These are phyloP conservation scores for Fragaria vesca DNA, from an alignment of 306 rosid genomes.

Conservation along the genomic window DNA sequence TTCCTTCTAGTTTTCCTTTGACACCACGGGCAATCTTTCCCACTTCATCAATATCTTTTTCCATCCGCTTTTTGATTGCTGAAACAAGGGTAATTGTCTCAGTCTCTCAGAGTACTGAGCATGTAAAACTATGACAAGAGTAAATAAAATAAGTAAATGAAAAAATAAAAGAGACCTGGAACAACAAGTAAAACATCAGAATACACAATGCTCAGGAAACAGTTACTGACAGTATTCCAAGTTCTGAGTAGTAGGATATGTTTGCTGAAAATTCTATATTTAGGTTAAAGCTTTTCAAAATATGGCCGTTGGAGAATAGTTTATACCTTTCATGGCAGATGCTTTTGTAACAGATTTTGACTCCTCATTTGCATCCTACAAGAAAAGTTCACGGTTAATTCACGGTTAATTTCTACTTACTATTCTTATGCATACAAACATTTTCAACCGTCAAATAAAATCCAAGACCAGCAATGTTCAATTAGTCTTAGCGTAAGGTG, in stretches of 20 bases:
- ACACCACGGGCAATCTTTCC: conserved; percentile 83
- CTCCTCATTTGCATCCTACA: conserved; percentile 82
- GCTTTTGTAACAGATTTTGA: conserved; percentile 91
- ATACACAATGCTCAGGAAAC: conserved; percentile 6
- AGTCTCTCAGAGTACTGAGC: neutral
- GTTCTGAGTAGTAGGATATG: neutral
- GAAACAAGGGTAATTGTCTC: conserved; percentile 26
- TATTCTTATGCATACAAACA: neutral
- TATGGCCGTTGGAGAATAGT: conserved; percentile 1
- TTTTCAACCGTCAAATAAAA: neutral
- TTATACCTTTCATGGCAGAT: conserved; percentile 81
- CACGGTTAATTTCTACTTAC: neutral
- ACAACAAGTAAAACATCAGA: neutral
- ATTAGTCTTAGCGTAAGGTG: neutral
- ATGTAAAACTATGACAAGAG: neutral
- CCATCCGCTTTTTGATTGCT: conserved; percentile 98
- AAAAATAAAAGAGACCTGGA: neutral
- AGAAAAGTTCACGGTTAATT: neutral
- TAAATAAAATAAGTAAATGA: neutral
- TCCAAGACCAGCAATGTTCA: neutral
- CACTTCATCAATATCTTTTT: conserved; percentile 95
- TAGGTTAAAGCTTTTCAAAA: conserved; percentile 14
- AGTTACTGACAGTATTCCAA: neutral
- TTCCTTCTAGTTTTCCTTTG: conserved; percentile 77
- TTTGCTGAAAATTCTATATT: neutral